A percentile compares a stretch with the other conserved stretches of the same genome.
phyloP scores from a whole-genome alignment of 78 protist genomes.

The Dictyostelium intermedium region DNA sequence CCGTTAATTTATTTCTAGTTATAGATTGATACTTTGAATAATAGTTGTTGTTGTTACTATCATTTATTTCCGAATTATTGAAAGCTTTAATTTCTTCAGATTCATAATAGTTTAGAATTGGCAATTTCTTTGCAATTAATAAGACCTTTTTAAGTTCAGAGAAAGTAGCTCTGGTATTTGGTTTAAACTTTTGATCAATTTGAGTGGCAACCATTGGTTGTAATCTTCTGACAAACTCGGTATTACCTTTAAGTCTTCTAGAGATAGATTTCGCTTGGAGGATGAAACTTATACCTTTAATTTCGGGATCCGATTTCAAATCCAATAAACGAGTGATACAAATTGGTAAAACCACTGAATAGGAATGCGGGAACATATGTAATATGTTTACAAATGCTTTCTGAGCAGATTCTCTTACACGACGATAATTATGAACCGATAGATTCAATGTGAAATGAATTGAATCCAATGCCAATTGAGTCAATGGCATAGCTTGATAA shows the following conservation, averaged over 20 bases:
- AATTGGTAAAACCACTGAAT: not conserved
- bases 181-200: conserved; percentile 16
- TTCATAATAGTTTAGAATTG: not conserved
- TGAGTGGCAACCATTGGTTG: not conserved
- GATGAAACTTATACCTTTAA: conserved; percentile 14
- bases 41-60: no score
- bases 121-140: not conserved
- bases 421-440: conserved; percentile 13
- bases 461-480: not conserved
- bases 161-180: conserved; percentile 13
- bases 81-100: not conserved
- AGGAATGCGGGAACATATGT: not conserved
- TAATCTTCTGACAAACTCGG: not conserved
- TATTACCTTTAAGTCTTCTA: not conserved
- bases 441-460: not conserved
- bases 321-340: not conserved
- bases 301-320: not conserved
- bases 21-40: not conserved
- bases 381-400: not conserved
- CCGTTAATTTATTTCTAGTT: not conserved
- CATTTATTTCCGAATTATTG: no score
- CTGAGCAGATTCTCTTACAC: conserved; percentile 31
- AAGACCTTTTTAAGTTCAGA: not conserved
- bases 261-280: not conserved
- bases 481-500: not conserved